These are phyloP conservation scores for Erythrophleum fordii DNA, from an alignment of 306 rosid genomes.

Conservation along the genomic window DNA sequence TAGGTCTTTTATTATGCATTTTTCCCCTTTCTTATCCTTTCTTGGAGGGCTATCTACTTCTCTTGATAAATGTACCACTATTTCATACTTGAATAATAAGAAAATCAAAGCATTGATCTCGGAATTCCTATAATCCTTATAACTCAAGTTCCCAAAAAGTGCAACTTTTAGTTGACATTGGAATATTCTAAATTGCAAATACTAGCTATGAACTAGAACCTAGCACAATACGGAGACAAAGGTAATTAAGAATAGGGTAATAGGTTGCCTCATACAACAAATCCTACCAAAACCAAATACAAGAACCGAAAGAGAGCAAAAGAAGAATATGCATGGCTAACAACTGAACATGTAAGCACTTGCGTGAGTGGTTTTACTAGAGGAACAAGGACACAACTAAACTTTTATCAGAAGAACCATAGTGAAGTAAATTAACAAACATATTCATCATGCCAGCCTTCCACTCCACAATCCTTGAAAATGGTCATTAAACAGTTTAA, in stretches of 20 bases:
- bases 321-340: not conserved
- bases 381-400: slow-evolving; percentile 1
- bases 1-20: too few relatives aligned
- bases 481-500: not conserved
- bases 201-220: too few relatives aligned
- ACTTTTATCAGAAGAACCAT: slow-evolving; percentile 12
- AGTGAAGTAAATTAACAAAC: slow-evolving; percentile 18
- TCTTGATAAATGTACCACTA: too few relatives aligned
- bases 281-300: not conserved
- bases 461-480: slow-evolving; percentile 16
- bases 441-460: slow-evolving; percentile 4
- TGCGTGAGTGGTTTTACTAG: not conserved
- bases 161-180: not conserved
- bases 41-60: too few relatives aligned
- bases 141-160: not conserved
- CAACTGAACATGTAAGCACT: slow-evolving; percentile 24
- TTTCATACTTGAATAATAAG: too few relatives aligned
- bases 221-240: not conserved
- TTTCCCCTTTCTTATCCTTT: too few relatives aligned
- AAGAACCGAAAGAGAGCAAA: slow-evolving; percentile 18
- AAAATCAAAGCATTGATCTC: too few relatives aligned
- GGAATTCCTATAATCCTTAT: too few relatives aligned
- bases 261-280: too few relatives aligned
- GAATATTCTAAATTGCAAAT: too few relatives aligned
- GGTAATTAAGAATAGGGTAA: too few relatives aligned